Evolutionary conservation across 306 rosid genomes (phyloP), one percentile per base, ranked within the genome.

Genomic region (Cucurbita ficifolia): DNA sequence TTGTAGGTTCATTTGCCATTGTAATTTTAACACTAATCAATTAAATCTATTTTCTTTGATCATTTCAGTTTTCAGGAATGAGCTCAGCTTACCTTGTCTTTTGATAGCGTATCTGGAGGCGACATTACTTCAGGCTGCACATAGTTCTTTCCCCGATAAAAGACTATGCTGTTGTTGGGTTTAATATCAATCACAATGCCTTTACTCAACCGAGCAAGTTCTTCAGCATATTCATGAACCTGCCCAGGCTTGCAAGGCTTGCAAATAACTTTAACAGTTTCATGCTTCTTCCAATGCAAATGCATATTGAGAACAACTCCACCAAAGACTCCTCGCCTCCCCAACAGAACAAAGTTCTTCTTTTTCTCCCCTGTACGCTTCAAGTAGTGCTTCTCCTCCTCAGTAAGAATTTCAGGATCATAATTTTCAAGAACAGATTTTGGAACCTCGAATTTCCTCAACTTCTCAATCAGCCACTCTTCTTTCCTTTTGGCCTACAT

Each of bases 221-320:
- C 96, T 65, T 90, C 87, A 42, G 96, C 92, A 81, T 82, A 92
- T 80, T 86, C 86, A 10, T 83, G 92, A 79, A 86, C 85, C 82
- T 90, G 93, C 29, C 93, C 97, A 1, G 92, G 96, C 72, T 77
- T 84, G 84, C 98, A 93, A 83, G 98, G 96, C 83, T 88, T 86
- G 82, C 97, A 93, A 76, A 82, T 76, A 70, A 93, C 94, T 83
- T 93, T 93, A 50, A 93, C 92, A 0, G 97, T 93, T 81, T 90
- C 96, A 46, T 93, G 97, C 72, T 83, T 90, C 85, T 93, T 93
- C 98, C 98, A 93, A 46, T 90, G 98, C 69, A 93, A 84, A 83
- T 93, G 98, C 98, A 93, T 90, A 80, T 93, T 93, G 55, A 93
- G 87, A 76, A 90, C 97, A 62, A 93, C 97, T 62, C 97, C 96